Conservation (phyloP, 2,329 filamentous ascomycete genomes). For the Pseudodiploospora longispora region DNA sequence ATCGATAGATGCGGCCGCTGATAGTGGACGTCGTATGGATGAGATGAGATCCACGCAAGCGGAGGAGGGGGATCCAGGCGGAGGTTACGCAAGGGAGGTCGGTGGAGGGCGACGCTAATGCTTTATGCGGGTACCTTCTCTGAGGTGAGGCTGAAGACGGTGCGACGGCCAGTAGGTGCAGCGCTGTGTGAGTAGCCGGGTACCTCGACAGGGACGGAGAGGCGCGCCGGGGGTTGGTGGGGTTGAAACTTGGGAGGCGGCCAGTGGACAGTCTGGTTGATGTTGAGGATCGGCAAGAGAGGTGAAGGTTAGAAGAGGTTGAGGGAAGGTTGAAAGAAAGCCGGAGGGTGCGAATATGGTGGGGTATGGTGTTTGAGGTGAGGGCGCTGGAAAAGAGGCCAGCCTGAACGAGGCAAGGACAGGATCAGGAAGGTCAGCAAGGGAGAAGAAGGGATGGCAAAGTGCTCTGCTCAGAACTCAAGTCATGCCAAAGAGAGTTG, state of each 20-base stretch:
- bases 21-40: conserved; percentile 9
- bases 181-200: too few species aligned
- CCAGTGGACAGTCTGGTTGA: neutral
- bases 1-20: conserved; percentile 14
- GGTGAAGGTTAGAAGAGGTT: conserved; percentile 4
- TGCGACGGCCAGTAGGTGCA: conserved; percentile 14
- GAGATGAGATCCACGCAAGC: conserved; percentile 8
- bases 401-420: conserved; percentile 9
- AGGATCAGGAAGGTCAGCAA: conserved; percentile 11
- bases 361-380: conserved; percentile 8
- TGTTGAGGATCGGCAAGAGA: neutral
- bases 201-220: conserved; percentile 1
- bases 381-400: conserved; percentile 15
- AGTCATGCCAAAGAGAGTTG: too few species aligned
- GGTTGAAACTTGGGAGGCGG: neutral
- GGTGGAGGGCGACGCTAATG: conserved; percentile 6
- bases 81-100: conserved; percentile 9
- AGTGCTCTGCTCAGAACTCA: too few species aligned
- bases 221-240: conserved; percentile 1
- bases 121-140: conserved; percentile 11
- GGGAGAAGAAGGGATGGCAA: conserved; percentile 6
- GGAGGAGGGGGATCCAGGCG: conserved; percentile 11
- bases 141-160: conserved; percentile 17
- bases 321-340: conserved; percentile 7
- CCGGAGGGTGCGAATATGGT: conserved; percentile 3